Evolutionary conservation across 805 yeast genomes (phyloP).

Genomic region (Kregervanrija pseudodelftensis): DNA sequence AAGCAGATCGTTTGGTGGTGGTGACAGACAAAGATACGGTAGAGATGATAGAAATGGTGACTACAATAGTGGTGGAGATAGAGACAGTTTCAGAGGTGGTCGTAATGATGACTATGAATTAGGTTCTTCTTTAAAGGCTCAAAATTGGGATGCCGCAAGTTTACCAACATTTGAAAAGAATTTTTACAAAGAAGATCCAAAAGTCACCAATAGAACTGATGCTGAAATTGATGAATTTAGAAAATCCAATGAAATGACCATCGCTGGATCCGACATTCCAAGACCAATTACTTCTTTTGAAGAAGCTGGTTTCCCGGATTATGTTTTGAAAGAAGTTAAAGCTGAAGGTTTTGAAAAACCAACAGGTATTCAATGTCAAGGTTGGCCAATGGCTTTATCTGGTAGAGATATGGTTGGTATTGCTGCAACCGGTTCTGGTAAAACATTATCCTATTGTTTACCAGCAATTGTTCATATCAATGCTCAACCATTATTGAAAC

Average conservation of each 20-base stretch:
- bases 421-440: constrained; percentile 99
- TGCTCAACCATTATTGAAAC: constrained; percentile 89
- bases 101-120: constrained; percentile 37
- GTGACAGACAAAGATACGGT: constrained; percentile 27
- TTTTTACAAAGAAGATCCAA: constrained; percentile 81
- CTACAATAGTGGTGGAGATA: constrained; percentile 29
- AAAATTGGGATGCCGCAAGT: constrained; percentile 71
- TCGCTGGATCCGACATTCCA: constrained; percentile 79
- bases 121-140: constrained; percentile 56
- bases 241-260: constrained; percentile 77
- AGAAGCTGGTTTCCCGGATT: constrained; percentile 97
- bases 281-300: constrained; percentile 89
- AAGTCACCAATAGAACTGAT: constrained; percentile 68
- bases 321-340: constrained; percentile 82
- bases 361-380: constrained; percentile 97
- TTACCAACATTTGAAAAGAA: constrained; percentile 92
- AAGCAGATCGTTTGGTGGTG: constrained; percentile 32
- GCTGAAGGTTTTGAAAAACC: constrained; percentile 91
- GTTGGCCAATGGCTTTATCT: constrained; percentile 99
- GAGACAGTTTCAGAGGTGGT: constrained; percentile 32
- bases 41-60: constrained; percentile 30
- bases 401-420: constrained; percentile 99
- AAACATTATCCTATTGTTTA: constrained; percentile 92
- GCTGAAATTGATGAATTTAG: constrained; percentile 72
- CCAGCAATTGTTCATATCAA: constrained; percentile 97